A percentile compares a stretch with the other conserved stretches of the same genome.
These are phyloP conservation scores for Tulasnella sp. DNA, from an alignment of 768 basidiomycete genomes.

Conservation along the genomic window DNA sequence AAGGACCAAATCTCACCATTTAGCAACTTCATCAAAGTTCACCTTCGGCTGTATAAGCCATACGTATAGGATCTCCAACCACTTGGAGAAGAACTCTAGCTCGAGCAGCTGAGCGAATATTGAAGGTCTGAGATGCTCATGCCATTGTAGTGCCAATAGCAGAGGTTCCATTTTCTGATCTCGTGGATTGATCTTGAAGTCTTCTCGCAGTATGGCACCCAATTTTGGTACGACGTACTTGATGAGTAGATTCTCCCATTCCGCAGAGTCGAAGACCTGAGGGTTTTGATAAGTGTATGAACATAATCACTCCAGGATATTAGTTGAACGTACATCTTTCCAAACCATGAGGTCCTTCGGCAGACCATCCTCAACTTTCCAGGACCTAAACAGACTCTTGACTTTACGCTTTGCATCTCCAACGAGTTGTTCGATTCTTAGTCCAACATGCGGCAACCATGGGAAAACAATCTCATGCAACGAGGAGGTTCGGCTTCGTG, in stretches of 20 bases:
- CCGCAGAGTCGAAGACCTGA: slow-evolving; percentile 59
- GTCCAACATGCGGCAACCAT: slow-evolving; percentile 83
- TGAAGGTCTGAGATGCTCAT: slow-evolving; percentile 52
- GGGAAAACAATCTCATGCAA: slow-evolving; percentile 82
- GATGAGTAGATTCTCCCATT: slow-evolving; percentile 87
- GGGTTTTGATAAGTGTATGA: slow-evolving; percentile 10
- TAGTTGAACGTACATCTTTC: slow-evolving; percentile 45
- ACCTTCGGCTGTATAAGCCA: slow-evolving; percentile 88
- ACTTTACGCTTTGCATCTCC: slow-evolving; percentile 80
- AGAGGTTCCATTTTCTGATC: slow-evolving; percentile 80
- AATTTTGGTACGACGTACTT: slow-evolving; percentile 90
- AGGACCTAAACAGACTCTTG: slow-evolving; percentile 59
- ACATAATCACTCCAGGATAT: not conserved
- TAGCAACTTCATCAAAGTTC: slow-evolving; percentile 82
- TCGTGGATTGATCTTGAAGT: slow-evolving; percentile 84
- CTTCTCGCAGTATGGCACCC: slow-evolving; percentile 62
- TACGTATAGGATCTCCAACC: slow-evolving; percentile 79
- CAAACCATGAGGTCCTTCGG: slow-evolving; percentile 67
- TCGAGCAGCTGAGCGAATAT: slow-evolving; percentile 77
- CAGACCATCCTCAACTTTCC: slow-evolving; percentile 58
- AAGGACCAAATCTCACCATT: slow-evolving; percentile 50
- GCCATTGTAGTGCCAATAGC: slow-evolving; percentile 65
- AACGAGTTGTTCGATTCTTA: slow-evolving; percentile 70
- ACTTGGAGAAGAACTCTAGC: slow-evolving; percentile 91
- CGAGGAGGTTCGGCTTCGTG: slow-evolving; percentile 38